Evolutionary conservation across 2,329 filamentous ascomycete species (phyloP).

Genomic region (Neobulgaria alba): DNA sequence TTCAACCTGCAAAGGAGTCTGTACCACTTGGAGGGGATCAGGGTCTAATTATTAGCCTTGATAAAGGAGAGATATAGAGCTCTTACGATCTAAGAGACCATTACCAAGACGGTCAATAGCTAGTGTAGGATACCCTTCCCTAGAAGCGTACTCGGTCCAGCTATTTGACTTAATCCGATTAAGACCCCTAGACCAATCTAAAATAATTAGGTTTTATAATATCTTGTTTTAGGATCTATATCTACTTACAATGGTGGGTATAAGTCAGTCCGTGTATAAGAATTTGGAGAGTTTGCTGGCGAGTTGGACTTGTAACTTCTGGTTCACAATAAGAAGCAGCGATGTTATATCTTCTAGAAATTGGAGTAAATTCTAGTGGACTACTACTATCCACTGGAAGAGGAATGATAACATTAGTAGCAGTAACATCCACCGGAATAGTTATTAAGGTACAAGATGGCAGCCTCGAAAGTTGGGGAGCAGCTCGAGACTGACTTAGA

Average conservation of each 20-base stretch:
- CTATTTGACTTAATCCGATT: too few species aligned
- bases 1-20: conserved; percentile 20
- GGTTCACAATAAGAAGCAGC: conserved; percentile 18
- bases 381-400: too few species aligned
- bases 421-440: conserved; percentile 1
- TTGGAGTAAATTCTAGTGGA: too few species aligned
- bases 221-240: not conserved
- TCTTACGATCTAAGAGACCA: conserved; percentile 17
- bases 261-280: conserved; percentile 22
- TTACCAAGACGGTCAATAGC: conserved; percentile 24
- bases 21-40: conserved; percentile 18
- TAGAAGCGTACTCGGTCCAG: conserved; percentile 19
- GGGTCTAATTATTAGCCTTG: too few species aligned
- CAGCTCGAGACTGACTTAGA: too few species aligned
- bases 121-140: conserved; percentile 21
- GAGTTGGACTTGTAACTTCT: not conserved
- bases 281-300: conserved; percentile 16
- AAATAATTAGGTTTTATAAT: not conserved
- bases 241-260: conserved; percentile 13
- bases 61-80: too few species aligned
- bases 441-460: conserved; percentile 5
- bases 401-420: conserved; percentile 1
- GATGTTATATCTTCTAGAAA: conserved; percentile 15
- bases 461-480: not conserved
- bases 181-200: conserved; percentile 5